Base-by-base conservation (phyloP, 163 green algal species). In the Volvox carteri region DNA sequence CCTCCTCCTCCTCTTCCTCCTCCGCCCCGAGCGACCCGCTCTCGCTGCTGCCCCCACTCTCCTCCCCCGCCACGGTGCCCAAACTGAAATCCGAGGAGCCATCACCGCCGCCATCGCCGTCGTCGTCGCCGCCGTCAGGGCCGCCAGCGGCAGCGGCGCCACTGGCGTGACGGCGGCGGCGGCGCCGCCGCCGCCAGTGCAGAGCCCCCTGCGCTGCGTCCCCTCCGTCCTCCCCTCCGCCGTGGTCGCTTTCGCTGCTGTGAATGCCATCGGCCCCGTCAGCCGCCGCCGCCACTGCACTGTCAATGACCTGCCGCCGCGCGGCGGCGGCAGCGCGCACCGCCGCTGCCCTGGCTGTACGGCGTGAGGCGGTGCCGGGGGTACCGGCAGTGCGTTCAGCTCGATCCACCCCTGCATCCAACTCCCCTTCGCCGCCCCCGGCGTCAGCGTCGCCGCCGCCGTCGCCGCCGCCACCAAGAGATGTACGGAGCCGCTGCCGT, bases 1-100 rank as follows among this genome's bases (percentile, higher is more conserved):
- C 54, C 78, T 37, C n/a, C 6, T 23, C n/a, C 44, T 65, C 80
- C 62, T 78, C 79, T 46, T 86, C 79, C 5, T 74, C 56, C 37
- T 58, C 54, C 7, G 58, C 78, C 23, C 39, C 78, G 0, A 46
- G 25, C 28, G 42, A 54, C 56, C 23, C 58, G 23, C 23, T 44
- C 0, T 23, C 62, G 60, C 30, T 52, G 44, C 18, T 44, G 44
- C 9, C 42, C 0, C 52, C 81, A 12, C 37, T 39, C 44, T 72
- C 44, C n/a, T 37, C 62, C 58, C 46, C 78, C 0, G 30, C 33
- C 1, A 54, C 78, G 33, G 46, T 50, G 2, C 30, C 9, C 23
- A 37, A 23, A 30, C 67, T 78, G 62, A 65, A 77, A 0, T 62
- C 79, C 62, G 42, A 78, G 19, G 19, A n/a, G 14, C 73, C 78